Evolutionary conservation across 192 early-diverging fungal species (phyloP).

Genomic region (Backusella morwellensis): DNA sequence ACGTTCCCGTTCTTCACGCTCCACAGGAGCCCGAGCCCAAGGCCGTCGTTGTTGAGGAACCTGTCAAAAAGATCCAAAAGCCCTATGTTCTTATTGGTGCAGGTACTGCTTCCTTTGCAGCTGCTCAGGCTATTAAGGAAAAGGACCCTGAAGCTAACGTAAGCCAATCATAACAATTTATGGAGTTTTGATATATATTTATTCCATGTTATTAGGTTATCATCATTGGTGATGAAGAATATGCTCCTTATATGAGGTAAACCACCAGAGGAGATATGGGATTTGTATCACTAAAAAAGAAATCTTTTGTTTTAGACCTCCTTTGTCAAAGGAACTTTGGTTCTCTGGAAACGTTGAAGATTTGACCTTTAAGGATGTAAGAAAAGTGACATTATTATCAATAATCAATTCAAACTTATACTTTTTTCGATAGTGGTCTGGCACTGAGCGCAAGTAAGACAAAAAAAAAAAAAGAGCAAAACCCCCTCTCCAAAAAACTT

Average conservation of each 20-base stretch:
- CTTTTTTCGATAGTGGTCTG: constrained; percentile 42
- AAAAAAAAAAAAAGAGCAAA: neutral
- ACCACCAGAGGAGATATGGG: neutral
- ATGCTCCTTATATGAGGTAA: constrained; percentile 57
- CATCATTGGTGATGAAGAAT: constrained; percentile 54
- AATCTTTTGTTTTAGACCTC: constrained; percentile 34
- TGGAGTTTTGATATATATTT: neutral
- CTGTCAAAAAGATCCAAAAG: constrained; percentile 26
- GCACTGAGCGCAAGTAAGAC: constrained; percentile 47
- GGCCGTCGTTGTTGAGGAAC: constrained; percentile 3
- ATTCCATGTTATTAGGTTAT: constrained; percentile 35
- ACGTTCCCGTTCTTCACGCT: constrained; percentile 8
- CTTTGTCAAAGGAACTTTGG: constrained; percentile 70
- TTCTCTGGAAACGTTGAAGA: constrained; percentile 44
- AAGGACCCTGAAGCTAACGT: constrained; percentile 57
- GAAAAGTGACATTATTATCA: neutral
- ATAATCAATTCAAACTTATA: too few species aligned
- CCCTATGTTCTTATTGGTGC: constrained; percentile 53
- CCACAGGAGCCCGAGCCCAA: neutral
- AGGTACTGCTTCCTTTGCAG: constrained; percentile 60
- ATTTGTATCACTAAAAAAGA: too few species aligned
- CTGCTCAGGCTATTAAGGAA: constrained; percentile 59
- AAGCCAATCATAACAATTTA: neutral
- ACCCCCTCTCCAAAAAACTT: neutral
- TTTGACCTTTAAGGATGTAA: constrained; percentile 53